These are phyloP conservation scores for Aureobasidium sp. DNA, from an alignment of 2,329 filamentous ascomycete genomes.

Conservation along the genomic window DNA sequence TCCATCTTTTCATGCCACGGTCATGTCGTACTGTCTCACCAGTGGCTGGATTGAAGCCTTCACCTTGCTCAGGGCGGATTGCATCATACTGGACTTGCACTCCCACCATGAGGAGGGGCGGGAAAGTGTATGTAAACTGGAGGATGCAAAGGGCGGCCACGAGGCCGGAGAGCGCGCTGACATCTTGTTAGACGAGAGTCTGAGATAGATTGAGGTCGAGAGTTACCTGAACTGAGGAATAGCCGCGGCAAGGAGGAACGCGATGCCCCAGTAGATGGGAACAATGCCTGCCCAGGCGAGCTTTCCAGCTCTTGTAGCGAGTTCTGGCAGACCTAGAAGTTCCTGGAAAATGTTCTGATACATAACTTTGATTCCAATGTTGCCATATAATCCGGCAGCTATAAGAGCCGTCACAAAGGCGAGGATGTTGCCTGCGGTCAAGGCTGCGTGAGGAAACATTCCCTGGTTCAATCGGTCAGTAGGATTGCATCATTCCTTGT, in stretches of 20 bases:
- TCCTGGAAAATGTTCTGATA: constrained; percentile 47
- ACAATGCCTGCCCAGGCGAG: constrained; percentile 42
- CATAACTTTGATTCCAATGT: constrained; percentile 40
- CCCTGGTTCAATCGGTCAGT: constrained; percentile 20
- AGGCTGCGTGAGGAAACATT: constrained; percentile 29
- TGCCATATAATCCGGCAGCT: constrained; percentile 32
- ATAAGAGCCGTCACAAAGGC: constrained; percentile 30
- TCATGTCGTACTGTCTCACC: constrained; percentile 30
- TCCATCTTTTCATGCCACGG: constrained; percentile 31
- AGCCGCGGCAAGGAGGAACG: constrained; percentile 46
- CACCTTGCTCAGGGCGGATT: constrained; percentile 28
- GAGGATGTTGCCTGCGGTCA: constrained; percentile 35
- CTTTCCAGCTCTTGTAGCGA: constrained; percentile 43
- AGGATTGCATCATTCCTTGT: background rate
- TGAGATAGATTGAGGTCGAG: background rate
- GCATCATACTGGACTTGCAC: constrained; percentile 40
- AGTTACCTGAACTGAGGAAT: constrained; percentile 33
- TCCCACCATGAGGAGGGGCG: constrained; percentile 41
- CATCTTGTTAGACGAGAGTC: background rate
- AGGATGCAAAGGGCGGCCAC: constrained; percentile 47
- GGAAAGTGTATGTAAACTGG: constrained; percentile 53
- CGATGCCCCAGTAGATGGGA: constrained; percentile 49
- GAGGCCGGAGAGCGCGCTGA: constrained; percentile 27
- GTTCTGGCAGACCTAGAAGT: constrained; percentile 35
- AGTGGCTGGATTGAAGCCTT: constrained; percentile 37